Evolutionary conservation across 169 alveolate species (phyloP).

Genomic region (Toxoplasma gondii): DNA sequence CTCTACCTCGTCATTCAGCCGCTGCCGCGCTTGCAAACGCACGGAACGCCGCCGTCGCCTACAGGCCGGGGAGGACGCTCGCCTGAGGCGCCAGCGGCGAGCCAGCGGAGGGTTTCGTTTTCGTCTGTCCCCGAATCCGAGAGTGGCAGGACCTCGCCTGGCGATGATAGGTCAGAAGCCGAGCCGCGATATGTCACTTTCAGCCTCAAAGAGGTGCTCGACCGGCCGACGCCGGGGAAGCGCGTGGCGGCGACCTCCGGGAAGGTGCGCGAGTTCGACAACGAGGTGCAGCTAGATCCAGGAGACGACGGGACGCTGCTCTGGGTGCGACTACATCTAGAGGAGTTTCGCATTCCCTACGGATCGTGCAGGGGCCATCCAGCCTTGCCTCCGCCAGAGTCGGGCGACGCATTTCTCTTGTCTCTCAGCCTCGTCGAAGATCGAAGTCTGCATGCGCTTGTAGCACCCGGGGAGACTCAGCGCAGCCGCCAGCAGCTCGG

Average conservation of each 20-base stretch:
- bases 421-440: background rate
- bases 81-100: background rate
- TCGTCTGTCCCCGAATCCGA: background rate
- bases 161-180: background rate
- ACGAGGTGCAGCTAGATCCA: background rate
- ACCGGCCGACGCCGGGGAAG: background rate
- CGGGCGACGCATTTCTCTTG: background rate
- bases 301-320: slow-evolving; percentile 12
- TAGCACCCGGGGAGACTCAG: background rate
- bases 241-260: background rate
- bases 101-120: background rate
- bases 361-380: background rate
- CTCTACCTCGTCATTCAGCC: background rate
- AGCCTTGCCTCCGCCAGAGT: background rate
- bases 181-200: background rate
- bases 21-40: no score
- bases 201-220: slow-evolving; percentile 1
- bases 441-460: background rate
- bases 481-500: background rate
- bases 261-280: background rate
- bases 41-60: no score
- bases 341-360: background rate
- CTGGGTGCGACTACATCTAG: background rate
- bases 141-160: background rate
- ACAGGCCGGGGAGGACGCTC: background rate